Base-by-base conservation (phyloP, 1,284 basidiomycete genomes). In the Leccinum ambiguum region DNA sequence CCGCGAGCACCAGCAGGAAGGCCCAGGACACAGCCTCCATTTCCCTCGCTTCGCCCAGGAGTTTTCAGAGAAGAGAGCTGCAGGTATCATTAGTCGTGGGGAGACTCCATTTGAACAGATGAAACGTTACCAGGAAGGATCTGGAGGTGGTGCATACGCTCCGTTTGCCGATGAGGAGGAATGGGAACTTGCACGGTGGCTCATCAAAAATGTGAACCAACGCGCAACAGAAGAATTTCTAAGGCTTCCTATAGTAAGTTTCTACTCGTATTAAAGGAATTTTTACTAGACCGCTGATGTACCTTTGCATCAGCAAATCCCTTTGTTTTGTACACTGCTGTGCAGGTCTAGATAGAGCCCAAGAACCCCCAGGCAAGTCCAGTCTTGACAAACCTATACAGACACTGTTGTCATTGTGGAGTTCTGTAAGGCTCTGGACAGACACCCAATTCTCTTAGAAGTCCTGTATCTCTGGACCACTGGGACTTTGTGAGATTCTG, bases 141-240 rank as follows among this genome's bases (percentile, higher is more conserved):
- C 45, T 16, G 45, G 45, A 36, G 6, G 9, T 45, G 18, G 45
- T 7, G 39, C 26, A 8, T 65, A 58, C 11, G 33, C 26, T 6
- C 63, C 64, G 30, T 69, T 65, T 26, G 18, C 14, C 1, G 56
- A 64, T 43, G 2, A 54, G 4, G 60, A 64, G 4, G 62, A 68
- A 53, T 68, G 67, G 67, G 56, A 48, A 14, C 39, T 68, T 1
- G 64, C 60, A 6, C 21, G 58, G 8, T 69, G 67, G 68, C 56
- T 26, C 26, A 26, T 26, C 26, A 26, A 26, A 26, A 26, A 26
- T 26, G 26, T 26, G 26, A 26, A 26, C 26, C 26, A 26, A 26
- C 36, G 23, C 1, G 45, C 5, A 1, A 68, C 23, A 0, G 41
- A 68, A 3, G 57, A 68, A 6, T 69, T 66, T 4, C 45, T 69